These are phyloP conservation scores for Cordyceps fumosorosea DNA, from an alignment of 2,329 filamentous ascomycete species.

Conservation along the genomic window DNA sequence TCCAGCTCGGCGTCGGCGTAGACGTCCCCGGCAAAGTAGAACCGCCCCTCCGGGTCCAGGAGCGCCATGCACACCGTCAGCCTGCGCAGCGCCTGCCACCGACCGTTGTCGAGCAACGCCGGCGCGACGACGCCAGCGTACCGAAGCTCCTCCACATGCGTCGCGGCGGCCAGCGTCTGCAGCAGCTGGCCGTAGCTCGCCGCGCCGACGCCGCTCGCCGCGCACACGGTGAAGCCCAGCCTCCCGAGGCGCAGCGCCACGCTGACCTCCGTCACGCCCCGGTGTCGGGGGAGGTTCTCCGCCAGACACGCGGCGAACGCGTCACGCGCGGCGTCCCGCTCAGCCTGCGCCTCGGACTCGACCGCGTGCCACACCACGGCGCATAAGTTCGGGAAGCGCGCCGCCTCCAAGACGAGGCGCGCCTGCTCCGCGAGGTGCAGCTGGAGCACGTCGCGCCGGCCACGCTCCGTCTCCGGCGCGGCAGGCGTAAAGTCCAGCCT, in stretches of 20 bases:
- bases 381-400: background rate
- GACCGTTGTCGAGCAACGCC: background rate
- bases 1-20: background rate
- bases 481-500: background rate
- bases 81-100: background rate
- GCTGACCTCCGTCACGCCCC: background rate
- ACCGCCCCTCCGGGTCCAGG: background rate
- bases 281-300: background rate
- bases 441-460: background rate
- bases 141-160: background rate
- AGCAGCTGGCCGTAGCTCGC: background rate
- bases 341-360: background rate
- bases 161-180: background rate
- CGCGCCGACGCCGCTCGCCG: background rate
- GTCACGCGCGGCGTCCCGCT: background rate
- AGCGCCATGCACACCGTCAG: constrained; percentile 2
- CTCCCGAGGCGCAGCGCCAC: background rate
- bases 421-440: constrained; percentile 1
- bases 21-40: background rate
- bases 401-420: background rate
- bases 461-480: background rate
- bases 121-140: background rate
- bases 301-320: background rate
- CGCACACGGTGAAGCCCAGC: background rate
- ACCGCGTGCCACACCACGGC: background rate